These are phyloP conservation scores for Penicillium psychrosexuale DNA, from an alignment of 2,329 filamentous ascomycete genomes.

Conservation along the genomic window DNA sequence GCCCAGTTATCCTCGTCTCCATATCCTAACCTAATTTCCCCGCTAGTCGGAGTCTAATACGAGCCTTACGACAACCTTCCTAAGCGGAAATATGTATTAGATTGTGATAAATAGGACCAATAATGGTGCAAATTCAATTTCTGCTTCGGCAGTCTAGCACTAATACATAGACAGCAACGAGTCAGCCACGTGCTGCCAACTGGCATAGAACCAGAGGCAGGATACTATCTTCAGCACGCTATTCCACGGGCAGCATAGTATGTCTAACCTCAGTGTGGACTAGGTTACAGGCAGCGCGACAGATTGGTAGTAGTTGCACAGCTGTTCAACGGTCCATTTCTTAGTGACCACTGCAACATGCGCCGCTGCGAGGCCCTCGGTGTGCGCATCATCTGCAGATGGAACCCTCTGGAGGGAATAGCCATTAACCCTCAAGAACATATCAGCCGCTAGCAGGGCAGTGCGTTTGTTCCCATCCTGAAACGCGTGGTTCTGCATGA, in stretches of 20 bases:
- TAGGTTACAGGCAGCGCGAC: neutral
- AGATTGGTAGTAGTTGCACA: neutral
- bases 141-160: neutral
- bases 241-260: too few species aligned
- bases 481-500: conserved; percentile 34
- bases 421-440: conserved; percentile 32
- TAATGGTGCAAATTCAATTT: conserved; percentile 19
- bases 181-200: too few species aligned
- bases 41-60: conserved; percentile 22
- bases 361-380: neutral
- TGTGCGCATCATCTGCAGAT: neutral
- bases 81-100: conserved; percentile 27
- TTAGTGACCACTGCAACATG: neutral
- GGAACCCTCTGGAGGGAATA: conserved; percentile 18
- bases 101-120: conserved; percentile 25
- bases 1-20: conserved; percentile 24
- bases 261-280: too few species aligned
- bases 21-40: conserved; percentile 19
- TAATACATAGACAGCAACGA: conserved; percentile 19
- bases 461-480: conserved; percentile 33
- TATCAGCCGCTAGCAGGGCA: conserved; percentile 29
- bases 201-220: too few species aligned
- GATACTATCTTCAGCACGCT: too few species aligned
- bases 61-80: conserved; percentile 24
- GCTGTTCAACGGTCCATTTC: neutral